These are phyloP conservation scores for Globisporangium recalcitrans DNA, from an alignment of 352 stramenopile genomes.

Conservation along the genomic window DNA sequence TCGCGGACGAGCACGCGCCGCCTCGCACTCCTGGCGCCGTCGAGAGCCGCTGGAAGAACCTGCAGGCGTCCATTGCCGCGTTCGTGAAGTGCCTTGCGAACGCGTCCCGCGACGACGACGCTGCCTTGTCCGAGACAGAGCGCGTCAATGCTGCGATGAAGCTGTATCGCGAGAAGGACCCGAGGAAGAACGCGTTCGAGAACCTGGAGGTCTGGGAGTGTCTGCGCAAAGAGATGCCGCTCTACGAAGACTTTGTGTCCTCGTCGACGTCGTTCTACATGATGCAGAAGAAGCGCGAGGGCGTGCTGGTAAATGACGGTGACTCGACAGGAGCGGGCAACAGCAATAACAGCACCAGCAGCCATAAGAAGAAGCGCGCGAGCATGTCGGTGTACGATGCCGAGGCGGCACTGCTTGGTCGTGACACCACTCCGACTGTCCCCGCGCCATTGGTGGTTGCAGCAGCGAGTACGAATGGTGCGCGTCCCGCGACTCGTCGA, in stretches of 20 bases:
- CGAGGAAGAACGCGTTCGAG: conserved; percentile 7
- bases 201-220: conserved; percentile 12
- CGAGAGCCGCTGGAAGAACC: conserved; percentile 15
- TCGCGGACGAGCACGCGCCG: conserved; percentile 4
- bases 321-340: neutral
- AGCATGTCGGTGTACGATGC: conserved; percentile 6
- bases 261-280: conserved; percentile 11
- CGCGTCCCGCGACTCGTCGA: neutral
- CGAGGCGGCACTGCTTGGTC: conserved; percentile 1
- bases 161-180: conserved; percentile 9
- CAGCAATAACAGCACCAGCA: too few species aligned
- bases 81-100: conserved; percentile 4
- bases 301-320: neutral
- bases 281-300: conserved; percentile 11
- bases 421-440: neutral
- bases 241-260: conserved; percentile 10
- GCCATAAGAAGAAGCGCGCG: conserved; percentile 6
- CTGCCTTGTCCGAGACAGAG: neutral
- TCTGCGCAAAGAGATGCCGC: conserved; percentile 13
- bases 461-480: neutral
- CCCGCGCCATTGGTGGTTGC: neutral
- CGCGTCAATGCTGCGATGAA: conserved; percentile 5
- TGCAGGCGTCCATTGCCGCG: conserved; percentile 3
- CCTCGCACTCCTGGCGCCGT: conserved; percentile 7
- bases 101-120: neutral